Conservation (phyloP, 2,329 filamentous ascomycete genomes). For the Myriangium duriaei region DNA sequence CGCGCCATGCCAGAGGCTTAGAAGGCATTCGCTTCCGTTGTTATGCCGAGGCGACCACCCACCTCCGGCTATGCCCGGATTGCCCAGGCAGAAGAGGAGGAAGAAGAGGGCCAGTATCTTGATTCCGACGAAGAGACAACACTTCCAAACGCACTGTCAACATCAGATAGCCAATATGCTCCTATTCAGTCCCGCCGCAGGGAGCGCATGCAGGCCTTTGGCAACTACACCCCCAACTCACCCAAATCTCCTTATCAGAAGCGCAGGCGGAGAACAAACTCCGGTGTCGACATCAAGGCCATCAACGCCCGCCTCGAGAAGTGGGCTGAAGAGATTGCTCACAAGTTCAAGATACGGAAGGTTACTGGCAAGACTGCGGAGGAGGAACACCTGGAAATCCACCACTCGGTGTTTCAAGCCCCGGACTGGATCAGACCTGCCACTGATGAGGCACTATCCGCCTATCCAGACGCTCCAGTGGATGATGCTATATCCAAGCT, state of each 20-base stretch:
- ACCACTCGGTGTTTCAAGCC: slow-evolving; percentile 91
- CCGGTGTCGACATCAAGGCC: slow-evolving; percentile 91
- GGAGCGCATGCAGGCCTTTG: slow-evolving; percentile 31
- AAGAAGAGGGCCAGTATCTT: slow-evolving; percentile 26
- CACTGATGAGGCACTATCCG: slow-evolving; percentile 60
- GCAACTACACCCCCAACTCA: slow-evolving; percentile 21
- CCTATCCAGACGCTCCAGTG: slow-evolving; percentile 28
- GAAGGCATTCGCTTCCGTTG: background rate
- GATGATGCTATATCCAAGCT: slow-evolving; percentile 56
- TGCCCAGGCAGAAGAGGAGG: slow-evolving; percentile 40
- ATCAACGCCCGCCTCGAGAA: slow-evolving; percentile 91
- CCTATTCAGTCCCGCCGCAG: slow-evolving; percentile 35
- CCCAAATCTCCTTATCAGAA: slow-evolving; percentile 15
- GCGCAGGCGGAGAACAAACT: slow-evolving; percentile 55
- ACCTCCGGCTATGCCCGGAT: slow-evolving; percentile 40
- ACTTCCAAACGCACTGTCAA: slow-evolving; percentile 6
- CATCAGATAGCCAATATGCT: slow-evolving; percentile 26
- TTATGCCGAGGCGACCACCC: slow-evolving; percentile 27
- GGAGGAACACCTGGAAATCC: slow-evolving; percentile 84
- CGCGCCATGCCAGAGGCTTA: slow-evolving; percentile 6
- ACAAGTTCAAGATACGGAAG: slow-evolving; percentile 82
- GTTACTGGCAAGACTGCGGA: slow-evolving; percentile 62
- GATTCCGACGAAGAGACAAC: slow-evolving; percentile 26
- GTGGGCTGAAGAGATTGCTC: slow-evolving; percentile 96
- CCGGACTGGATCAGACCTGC: slow-evolving; percentile 76